These are phyloP conservation scores for Cercophora scortea DNA, from an alignment of 495 filamentous ascomycete genomes.

Conservation along the genomic window DNA sequence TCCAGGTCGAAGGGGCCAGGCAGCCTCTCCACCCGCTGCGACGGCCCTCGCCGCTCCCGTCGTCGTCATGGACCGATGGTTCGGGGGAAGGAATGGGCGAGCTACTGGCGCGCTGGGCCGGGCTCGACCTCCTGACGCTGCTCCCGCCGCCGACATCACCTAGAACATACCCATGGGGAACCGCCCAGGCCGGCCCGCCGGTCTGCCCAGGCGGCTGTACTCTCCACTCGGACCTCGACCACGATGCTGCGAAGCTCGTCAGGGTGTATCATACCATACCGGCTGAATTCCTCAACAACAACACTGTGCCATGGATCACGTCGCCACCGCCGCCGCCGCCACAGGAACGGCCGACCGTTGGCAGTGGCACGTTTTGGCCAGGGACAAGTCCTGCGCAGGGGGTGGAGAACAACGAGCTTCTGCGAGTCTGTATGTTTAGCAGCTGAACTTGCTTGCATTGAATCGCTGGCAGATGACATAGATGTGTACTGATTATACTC, in stretches of 20 bases:
- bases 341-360: neutral
- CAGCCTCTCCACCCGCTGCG: conserved; percentile 7
- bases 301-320: conserved; percentile 2
- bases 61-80: conserved; percentile 9
- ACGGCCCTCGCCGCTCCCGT: conserved; percentile 1
- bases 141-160: neutral
- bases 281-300: neutral
- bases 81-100: conserved; percentile 5
- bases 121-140: conserved; percentile 7
- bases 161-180: conserved; percentile 15
- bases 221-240: conserved; percentile 19
- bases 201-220: conserved; percentile 20
- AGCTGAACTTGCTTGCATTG: neutral
- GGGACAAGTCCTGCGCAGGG: conserved; percentile 1
- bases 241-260: conserved; percentile 20
- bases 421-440: conserved; percentile 25
- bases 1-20: neutral
- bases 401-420: conserved; percentile 19
- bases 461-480: no score
- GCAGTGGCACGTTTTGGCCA: conserved; percentile 6
- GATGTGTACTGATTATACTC: no score
- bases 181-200: conserved; percentile 3
- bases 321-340: no score
- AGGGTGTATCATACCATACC: conserved; percentile 11
- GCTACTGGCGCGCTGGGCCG: conserved; percentile 10